A percentile compares a stretch with the other conserved stretches of the same genome.
These are phyloP conservation scores for Metschnikowia santaceciliae DNA, from an alignment of 805 yeast genomes.

Conservation along the genomic window DNA sequence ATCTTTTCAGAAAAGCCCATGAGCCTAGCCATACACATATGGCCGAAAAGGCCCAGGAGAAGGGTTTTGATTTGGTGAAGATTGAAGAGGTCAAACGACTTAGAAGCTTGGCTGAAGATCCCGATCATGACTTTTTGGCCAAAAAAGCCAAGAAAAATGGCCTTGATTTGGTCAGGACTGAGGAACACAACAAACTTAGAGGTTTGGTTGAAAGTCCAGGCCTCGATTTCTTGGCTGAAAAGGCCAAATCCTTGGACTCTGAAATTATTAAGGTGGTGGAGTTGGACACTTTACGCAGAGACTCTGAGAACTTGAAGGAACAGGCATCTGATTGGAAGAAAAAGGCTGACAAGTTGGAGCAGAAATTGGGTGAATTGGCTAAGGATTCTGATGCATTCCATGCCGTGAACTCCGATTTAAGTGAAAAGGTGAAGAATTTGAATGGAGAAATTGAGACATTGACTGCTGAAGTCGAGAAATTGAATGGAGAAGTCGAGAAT, in stretches of 20 bases:
- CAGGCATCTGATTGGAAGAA: neutral
- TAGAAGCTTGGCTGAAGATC: constrained; percentile 4
- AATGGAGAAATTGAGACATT: neutral
- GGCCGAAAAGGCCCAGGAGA: constrained; percentile 13
- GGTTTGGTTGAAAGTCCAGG: constrained; percentile 6
- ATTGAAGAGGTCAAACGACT: constrained; percentile 4
- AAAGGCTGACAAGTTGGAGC: neutral
- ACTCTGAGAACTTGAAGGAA: neutral
- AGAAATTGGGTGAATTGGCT: neutral
- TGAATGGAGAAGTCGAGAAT: neutral
- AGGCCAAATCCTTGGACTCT: constrained; percentile 5
- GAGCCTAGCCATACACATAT: constrained; percentile 26
- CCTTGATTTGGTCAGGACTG: neutral
- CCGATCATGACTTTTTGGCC: constrained; percentile 6
- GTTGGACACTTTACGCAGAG: neutral
- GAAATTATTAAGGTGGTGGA: neutral
- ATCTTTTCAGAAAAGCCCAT: constrained; percentile 26
- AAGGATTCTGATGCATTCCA: neutral
- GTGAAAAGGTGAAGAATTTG: neutral
- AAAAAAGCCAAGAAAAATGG: constrained; percentile 7
- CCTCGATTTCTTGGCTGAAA: neutral
- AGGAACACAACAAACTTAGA: constrained; percentile 6
- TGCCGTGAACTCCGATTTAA: too few species aligned
- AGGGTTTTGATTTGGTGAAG: constrained; percentile 8
- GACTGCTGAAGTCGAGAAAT: neutral